phyloP scores from a whole-genome alignment of 2,329 filamentous ascomycete species.

The Hymenoscyphus scutula region DNA sequence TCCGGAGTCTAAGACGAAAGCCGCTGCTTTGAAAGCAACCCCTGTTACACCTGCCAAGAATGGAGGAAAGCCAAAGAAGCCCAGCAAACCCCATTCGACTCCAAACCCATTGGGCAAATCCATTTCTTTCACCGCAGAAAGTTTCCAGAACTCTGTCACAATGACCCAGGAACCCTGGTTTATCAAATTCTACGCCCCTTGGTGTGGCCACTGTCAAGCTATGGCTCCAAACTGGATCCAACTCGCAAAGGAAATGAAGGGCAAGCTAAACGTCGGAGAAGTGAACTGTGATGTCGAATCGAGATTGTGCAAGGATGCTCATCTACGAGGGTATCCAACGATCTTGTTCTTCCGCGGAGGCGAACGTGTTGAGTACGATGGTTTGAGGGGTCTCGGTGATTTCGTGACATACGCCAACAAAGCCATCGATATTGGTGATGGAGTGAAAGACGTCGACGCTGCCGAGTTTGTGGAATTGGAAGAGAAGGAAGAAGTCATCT shows the following conservation, averaged over 20 bases:
- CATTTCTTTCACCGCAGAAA: conserved; percentile 74
- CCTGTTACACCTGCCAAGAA: conserved; percentile 31
- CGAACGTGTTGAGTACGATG: conserved; percentile 89
- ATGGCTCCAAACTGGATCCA: conserved; percentile 88
- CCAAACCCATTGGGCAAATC: conserved; percentile 77
- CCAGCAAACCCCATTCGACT: conserved; percentile 52
- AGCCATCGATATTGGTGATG: conserved; percentile 72
- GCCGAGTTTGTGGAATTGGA: conserved; percentile 77
- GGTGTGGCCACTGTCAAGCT: conserved; percentile 94
- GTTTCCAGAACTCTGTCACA: conserved; percentile 81
- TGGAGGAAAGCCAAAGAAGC: conserved; percentile 45
- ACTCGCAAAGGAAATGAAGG: conserved; percentile 87
- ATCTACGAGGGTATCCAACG: conserved; percentile 78
- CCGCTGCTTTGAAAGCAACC: conserved; percentile 32
- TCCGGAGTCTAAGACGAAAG: conserved; percentile 12
- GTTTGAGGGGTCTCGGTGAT: conserved; percentile 87
- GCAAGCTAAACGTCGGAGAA: conserved; percentile 86
- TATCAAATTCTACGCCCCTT: conserved; percentile 97
- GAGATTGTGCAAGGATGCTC: conserved; percentile 88
- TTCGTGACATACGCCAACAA: conserved; percentile 84
- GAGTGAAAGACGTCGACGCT: conserved; percentile 78
- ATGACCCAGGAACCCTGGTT: conserved; percentile 93
- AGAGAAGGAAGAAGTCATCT: conserved; percentile 91
- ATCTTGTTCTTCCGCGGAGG: conserved; percentile 90
- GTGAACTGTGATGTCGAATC: conserved; percentile 90